Conservation (phyloP, 768 basidiomycete genomes). For the Pulveroboletus sp. region DNA sequence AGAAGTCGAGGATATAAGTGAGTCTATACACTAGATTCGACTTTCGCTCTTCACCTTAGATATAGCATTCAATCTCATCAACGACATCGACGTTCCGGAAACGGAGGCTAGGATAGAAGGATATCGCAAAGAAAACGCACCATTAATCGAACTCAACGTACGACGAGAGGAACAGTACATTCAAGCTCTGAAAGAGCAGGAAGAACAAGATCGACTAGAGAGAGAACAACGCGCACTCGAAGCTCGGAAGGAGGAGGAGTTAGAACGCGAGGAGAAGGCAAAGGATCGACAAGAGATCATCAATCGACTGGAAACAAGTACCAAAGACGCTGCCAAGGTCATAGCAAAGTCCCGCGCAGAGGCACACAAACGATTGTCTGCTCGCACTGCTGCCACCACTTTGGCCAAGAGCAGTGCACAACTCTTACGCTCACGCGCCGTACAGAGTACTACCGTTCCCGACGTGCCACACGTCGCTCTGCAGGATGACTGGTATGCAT, state of each 20-base stretch:
- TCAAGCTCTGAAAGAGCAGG: conserved; percentile 68
- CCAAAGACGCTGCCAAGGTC: conserved; percentile 64
- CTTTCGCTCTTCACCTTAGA: not conserved
- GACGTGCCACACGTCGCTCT: conserved; percentile 79
- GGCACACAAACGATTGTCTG: conserved; percentile 56
- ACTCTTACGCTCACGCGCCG: conserved; percentile 58
- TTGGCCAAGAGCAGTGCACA: conserved; percentile 44
- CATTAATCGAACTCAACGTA: conserved; percentile 77
- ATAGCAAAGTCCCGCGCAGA: conserved; percentile 66
- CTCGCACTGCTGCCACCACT: conserved; percentile 44
- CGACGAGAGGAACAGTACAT: conserved; percentile 78
- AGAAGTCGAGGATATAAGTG: conserved; percentile 88
- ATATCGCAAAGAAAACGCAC: conserved; percentile 78
- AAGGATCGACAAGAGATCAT: conserved; percentile 71
- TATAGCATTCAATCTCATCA: conserved; percentile 91
- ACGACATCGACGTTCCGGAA: conserved; percentile 72
- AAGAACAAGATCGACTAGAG: conserved; percentile 72
- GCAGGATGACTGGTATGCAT: conserved; percentile 71
- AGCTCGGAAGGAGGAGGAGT: conserved; percentile 63
- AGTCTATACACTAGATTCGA: conserved; percentile 21
- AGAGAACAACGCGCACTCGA: conserved; percentile 67
- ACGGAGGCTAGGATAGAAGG: conserved; percentile 82
- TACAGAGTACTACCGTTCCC: conserved; percentile 60
- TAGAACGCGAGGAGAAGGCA: conserved; percentile 73
- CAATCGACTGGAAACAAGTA: conserved; percentile 74